Base-by-base conservation (phyloP, 225 moss, liverwort and hornwort species). In the Marchantia paleacea region DNA sequence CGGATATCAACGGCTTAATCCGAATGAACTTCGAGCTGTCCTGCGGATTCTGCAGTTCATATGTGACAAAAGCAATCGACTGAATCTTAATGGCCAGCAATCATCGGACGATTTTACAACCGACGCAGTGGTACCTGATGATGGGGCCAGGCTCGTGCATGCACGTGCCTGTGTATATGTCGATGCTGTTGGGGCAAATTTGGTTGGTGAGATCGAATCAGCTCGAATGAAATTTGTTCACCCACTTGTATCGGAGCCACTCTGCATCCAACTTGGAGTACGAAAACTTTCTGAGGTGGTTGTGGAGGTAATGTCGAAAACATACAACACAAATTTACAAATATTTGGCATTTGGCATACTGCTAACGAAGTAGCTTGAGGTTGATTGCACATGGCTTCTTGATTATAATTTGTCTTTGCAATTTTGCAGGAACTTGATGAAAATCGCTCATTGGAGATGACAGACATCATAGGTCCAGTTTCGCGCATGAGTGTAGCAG, bases 1-100 rank as follows among this genome's bases (percentile, higher is more conserved):
- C 75, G 94, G 94, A 80, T 94, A 91, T 79, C 94, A 91, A 81
- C 87, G 92, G 50, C 89, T 94, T 39, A 94, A 94, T 80, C 91
- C 92, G 49, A 94, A 94, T 80, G 94, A 94, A 78, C 88, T 94
- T 62, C 88, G 84, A 81, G 94, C 92, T 77, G 88, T 92, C 15
- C 70, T 94, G 52, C 89, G 89, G 64, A 89, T 92, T 60, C 79
- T 94, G 66, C 85, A 89, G 30, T 94, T 92, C 57, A 88, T 90
- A 50, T 94, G 92, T 83, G 91, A 90, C 65, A 91, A 92, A 75
- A 78, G 80, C 28, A 91, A 83, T 57, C 91, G 89, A 73, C 80
- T 80, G 13, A 89, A 61, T 52, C 79, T 87, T 19, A 80, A 79
- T 80, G 72, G 70, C 52, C 81, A 87, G 61, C 76, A 83, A 47